These are phyloP conservation scores for Eurotiales sp. DNA, from an alignment of 2,329 filamentous ascomycete species.

Conservation along the genomic window DNA sequence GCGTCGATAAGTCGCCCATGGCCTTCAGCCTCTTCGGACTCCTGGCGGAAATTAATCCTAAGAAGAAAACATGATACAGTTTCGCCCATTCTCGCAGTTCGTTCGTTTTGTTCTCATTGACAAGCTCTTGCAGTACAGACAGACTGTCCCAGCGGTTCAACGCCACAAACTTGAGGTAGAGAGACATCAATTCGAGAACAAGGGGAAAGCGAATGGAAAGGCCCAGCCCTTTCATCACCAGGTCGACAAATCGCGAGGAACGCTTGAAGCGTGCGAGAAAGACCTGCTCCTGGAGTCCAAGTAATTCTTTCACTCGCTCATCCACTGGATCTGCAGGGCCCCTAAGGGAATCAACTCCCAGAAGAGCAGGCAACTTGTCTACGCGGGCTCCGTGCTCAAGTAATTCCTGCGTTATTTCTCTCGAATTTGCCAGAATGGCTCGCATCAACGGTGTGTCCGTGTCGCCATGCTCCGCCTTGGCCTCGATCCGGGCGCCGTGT, in stretches of 20 bases:
- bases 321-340: not conserved
- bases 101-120: not conserved
- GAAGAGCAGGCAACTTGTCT: not conserved
- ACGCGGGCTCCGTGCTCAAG: slow-evolving; percentile 15
- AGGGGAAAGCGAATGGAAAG: not conserved
- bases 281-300: not conserved
- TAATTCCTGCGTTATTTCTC: slow-evolving; percentile 19
- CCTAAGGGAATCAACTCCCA: not conserved
- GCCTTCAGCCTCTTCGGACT: not conserved
- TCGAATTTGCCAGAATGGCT: slow-evolving; percentile 18
- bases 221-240: not conserved
- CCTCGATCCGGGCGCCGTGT: not conserved
- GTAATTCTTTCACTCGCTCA: not conserved
- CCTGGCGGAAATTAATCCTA: not conserved
- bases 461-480: not conserved
- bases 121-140: not conserved
- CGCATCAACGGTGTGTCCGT: slow-evolving; percentile 19
- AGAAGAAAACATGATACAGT: not conserved
- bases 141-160: not conserved
- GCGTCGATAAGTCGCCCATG: not conserved
- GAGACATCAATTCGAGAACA: not conserved
- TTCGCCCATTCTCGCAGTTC: not conserved
- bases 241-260: not conserved
- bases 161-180: not conserved
- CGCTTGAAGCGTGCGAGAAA: not conserved